Evolutionary conservation across 129 eudicot genomes (phyloP).

Genomic region (Logfia minima): DNA sequence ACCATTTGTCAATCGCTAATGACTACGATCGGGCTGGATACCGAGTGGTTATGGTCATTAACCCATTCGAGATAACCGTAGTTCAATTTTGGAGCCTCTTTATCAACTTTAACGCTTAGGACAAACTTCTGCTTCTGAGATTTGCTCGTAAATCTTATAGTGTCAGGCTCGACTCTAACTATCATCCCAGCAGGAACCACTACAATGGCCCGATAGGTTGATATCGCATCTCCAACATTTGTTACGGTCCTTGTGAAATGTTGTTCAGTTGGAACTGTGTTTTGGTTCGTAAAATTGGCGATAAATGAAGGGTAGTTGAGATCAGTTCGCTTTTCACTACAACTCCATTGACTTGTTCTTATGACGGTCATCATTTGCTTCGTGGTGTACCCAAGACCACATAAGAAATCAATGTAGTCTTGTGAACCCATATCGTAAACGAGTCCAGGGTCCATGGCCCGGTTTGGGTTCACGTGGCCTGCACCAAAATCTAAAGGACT

Average conservation of each 20-base stretch:
- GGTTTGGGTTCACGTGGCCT: conserved; percentile 41
- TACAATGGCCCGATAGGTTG: conserved; percentile 21
- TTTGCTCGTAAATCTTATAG: conserved; percentile 22
- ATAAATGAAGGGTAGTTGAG: conserved; percentile 28
- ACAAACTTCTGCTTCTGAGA: conserved; percentile 28
- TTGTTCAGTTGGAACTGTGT: not conserved
- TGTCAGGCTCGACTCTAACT: conserved; percentile 28
- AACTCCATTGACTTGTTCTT: conserved; percentile 29
- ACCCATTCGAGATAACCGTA: conserved; percentile 44
- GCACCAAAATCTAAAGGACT: conserved; percentile 43
- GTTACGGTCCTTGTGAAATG: conserved; percentile 27
- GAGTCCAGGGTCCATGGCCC: conserved; percentile 45
- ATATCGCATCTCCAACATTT: conserved; percentile 33
- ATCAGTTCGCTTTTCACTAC: conserved; percentile 4
- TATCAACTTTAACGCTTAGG: conserved; percentile 14
- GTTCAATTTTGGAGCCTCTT: conserved; percentile 7
- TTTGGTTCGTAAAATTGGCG: conserved; percentile 11
- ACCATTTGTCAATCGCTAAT: not conserved
- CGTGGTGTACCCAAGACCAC: conserved; percentile 31
- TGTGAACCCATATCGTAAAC: conserved; percentile 37
- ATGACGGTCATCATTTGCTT: conserved; percentile 33
- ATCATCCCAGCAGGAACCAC: conserved; percentile 29
- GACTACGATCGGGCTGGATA: conserved; percentile 39
- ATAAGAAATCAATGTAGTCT: conserved; percentile 40
- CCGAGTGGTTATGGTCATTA: conserved; percentile 31